Evolutionary conservation across 2,329 filamentous ascomycete species (phyloP).

Genomic region (Xylaria sp.): DNA sequence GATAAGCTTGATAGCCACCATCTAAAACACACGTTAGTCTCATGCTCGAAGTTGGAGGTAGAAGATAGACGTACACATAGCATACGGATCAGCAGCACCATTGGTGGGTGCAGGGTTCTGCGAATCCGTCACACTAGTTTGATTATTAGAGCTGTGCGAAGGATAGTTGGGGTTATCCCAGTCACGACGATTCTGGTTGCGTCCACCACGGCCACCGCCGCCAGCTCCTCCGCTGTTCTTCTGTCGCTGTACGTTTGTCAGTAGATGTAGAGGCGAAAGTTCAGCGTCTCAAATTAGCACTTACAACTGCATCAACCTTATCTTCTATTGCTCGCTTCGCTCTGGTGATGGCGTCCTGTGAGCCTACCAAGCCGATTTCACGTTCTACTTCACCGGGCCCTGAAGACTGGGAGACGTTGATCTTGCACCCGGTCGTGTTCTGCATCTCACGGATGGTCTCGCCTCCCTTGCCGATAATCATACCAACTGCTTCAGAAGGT

Average conservation of each 20-base stretch:
- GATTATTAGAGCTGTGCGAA: constrained; percentile 58
- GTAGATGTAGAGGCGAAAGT: constrained; percentile 33
- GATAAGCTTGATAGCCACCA: constrained; percentile 83
- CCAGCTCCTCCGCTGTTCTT: constrained; percentile 63
- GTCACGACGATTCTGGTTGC: constrained; percentile 58
- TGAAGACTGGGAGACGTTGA: constrained; percentile 87
- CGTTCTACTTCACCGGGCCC: constrained; percentile 82
- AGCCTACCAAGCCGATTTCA: constrained; percentile 86
- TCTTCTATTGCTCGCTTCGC: constrained; percentile 89
- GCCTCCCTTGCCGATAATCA: constrained; percentile 95
- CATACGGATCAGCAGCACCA: constrained; percentile 74
- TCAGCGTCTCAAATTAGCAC: constrained; percentile 49
- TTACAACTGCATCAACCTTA: constrained; percentile 88
- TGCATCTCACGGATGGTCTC: constrained; percentile 97
- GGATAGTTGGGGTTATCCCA: constrained; percentile 65
- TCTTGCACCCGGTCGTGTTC: constrained; percentile 86
- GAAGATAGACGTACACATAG: constrained; percentile 68
- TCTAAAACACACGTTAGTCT: constrained; percentile 58
- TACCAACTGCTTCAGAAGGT: constrained; percentile 89
- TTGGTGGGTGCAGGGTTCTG: constrained; percentile 57
- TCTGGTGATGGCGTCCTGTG: constrained; percentile 77
- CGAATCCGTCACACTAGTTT: constrained; percentile 53
- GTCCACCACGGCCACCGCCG: constrained; percentile 55
- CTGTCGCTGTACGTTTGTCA: constrained; percentile 58
- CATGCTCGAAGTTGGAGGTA: background rate